Evolutionary conservation across 2,329 filamentous ascomycete genomes (phyloP).

Genomic region (Fusarium buharicum): DNA sequence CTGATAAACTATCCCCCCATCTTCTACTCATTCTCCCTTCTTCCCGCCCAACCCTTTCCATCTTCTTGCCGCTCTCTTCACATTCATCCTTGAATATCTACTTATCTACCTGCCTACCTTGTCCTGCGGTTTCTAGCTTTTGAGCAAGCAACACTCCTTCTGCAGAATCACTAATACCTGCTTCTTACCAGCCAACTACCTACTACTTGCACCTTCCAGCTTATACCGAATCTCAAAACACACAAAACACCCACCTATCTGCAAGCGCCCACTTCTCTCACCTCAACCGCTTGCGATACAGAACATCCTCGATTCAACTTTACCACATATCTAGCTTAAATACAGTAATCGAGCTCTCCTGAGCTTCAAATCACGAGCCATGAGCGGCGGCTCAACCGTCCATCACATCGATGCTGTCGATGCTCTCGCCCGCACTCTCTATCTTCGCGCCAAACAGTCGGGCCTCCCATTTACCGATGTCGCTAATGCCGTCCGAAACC

Average conservation of each 20-base stretch:
- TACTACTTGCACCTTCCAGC: not conserved
- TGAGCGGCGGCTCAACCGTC: constrained; percentile 49
- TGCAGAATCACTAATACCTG: constrained; percentile 11
- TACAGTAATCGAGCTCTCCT: constrained; percentile 16
- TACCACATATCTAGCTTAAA: not conserved
- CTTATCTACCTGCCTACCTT: constrained; percentile 19
- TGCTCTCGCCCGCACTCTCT: constrained; percentile 65
- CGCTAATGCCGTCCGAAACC: constrained; percentile 60
- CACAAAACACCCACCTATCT: not conserved
- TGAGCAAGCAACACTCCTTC: not conserved
- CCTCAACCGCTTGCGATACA: not conserved
- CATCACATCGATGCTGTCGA: constrained; percentile 66
- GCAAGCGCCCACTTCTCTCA: not conserved
- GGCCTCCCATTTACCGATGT: constrained; percentile 62
- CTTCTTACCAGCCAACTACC: constrained; percentile 2
- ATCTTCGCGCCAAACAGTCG: constrained; percentile 60
- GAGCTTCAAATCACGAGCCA: constrained; percentile 39
- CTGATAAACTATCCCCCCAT: constrained; percentile 21
- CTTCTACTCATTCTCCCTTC: constrained; percentile 10
- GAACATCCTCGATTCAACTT: not conserved
- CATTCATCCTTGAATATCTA: constrained; percentile 5
- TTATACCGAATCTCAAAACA: not conserved
- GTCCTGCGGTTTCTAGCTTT: constrained; percentile 4
- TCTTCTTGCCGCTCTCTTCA: constrained; percentile 15
- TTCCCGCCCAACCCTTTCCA: constrained; percentile 31